Conservation (phyloP, 2,329 filamentous ascomycete genomes). For the Apiospora hydei region DNA sequence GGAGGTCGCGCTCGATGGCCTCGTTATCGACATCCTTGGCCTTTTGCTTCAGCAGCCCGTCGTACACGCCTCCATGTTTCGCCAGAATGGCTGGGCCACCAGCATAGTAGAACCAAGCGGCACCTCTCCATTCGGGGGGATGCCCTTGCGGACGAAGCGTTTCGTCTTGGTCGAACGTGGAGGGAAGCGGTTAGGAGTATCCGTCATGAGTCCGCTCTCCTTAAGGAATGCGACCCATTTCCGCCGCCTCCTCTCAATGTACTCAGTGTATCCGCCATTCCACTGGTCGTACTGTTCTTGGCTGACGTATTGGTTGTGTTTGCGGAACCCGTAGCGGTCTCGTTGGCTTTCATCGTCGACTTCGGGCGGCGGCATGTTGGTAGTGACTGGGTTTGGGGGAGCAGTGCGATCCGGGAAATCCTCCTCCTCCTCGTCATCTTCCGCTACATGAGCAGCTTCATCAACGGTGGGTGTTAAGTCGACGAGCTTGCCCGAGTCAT, state of each 20-base stretch:
- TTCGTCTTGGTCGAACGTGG: constrained; percentile 83
- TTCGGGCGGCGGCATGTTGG: constrained; percentile 40
- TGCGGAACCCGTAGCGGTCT: constrained; percentile 93
- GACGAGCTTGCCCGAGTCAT: constrained; percentile 60
- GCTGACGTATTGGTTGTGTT: constrained; percentile 80
- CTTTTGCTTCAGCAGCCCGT: constrained; percentile 68
- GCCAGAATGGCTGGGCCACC: constrained; percentile 82
- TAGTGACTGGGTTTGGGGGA: constrained; percentile 31
- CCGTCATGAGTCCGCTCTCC: constrained; percentile 76
- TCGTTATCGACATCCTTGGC: constrained; percentile 80
- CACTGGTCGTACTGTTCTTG: constrained; percentile 82
- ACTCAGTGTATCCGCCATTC: constrained; percentile 77
- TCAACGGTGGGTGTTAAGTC: constrained; percentile 34
- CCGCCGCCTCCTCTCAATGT: constrained; percentile 74
- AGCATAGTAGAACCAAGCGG: constrained; percentile 96
- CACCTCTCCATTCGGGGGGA: constrained; percentile 95
- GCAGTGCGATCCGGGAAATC: constrained; percentile 52
- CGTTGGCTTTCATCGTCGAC: constrained; percentile 61
- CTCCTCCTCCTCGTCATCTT: constrained; percentile 60
- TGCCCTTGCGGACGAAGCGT: constrained; percentile 89
- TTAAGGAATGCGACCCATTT: constrained; percentile 86
- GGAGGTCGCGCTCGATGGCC: constrained; percentile 90
- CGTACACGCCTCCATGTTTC: constrained; percentile 80
- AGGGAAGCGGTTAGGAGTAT: constrained; percentile 79
- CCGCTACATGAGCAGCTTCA: constrained; percentile 30